These are phyloP conservation scores for Salix viminalis DNA, from an alignment of 345 rosid genomes.

Conservation along the genomic window DNA sequence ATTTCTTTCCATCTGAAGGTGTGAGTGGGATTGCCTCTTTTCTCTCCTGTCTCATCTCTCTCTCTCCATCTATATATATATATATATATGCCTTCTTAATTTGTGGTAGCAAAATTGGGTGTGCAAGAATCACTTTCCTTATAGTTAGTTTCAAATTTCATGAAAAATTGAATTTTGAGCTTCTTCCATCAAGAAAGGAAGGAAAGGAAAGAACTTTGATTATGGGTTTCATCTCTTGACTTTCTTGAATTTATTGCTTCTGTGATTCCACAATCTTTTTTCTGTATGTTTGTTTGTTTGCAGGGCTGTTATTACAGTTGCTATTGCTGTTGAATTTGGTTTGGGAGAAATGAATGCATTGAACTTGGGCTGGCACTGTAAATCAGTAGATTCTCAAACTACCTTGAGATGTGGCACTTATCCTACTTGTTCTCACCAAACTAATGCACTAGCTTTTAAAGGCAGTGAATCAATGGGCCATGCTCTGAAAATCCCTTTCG, in stretches of 20 bases:
- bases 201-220: neutral
- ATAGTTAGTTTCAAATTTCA: neutral
- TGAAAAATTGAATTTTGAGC: neutral
- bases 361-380: constrained; percentile 33
- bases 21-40: neutral
- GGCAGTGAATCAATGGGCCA: constrained; percentile 46
- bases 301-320: neutral
- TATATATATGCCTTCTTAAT: neutral
- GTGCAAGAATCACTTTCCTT: neutral
- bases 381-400: neutral
- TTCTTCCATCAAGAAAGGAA: neutral
- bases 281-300: neutral
- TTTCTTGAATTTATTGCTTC: neutral
- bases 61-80: neutral
- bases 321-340: neutral
- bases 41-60: neutral
- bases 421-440: neutral
- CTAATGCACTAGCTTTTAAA: constrained; percentile 31
- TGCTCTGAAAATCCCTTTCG: constrained; percentile 33
- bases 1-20: neutral
- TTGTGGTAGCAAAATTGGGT: neutral
- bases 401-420: neutral
- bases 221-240: neutral
- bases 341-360: constrained; percentile 43
- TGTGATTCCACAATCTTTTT: neutral